These are phyloP conservation scores for Phallus indusiatus DNA, from an alignment of 768 basidiomycete species.

Conservation along the genomic window DNA sequence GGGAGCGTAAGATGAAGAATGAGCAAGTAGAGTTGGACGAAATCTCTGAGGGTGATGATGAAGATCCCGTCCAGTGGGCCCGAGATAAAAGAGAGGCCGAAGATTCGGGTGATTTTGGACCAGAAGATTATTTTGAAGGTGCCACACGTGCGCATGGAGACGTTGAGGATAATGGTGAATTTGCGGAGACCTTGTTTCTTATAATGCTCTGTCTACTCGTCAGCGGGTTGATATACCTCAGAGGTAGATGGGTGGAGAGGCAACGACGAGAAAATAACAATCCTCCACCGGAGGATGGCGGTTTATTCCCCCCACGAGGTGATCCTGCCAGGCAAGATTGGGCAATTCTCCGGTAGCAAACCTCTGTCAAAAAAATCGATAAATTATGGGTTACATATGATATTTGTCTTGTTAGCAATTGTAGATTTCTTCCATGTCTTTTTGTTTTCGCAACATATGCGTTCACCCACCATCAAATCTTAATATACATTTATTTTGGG, in stretches of 20 bases:
- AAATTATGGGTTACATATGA: too few species aligned
- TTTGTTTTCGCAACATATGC: too few species aligned
- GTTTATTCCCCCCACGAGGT: constrained; percentile 52
- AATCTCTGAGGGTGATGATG: constrained; percentile 34
- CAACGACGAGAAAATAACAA: constrained; percentile 46
- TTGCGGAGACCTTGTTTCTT: constrained; percentile 72
- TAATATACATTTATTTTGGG: too few species aligned
- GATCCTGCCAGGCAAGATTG: constrained; percentile 60
- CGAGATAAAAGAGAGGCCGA: constrained; percentile 63
- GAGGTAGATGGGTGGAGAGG: constrained; percentile 68
- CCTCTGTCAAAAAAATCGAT: not conserved
- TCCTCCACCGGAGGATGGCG: constrained; percentile 25
- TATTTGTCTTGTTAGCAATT: too few species aligned
- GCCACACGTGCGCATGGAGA: constrained; percentile 44
- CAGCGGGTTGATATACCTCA: constrained; percentile 66
- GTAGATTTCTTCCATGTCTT: too few species aligned
- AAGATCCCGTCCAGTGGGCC: constrained; percentile 77
- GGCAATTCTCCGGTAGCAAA: constrained; percentile 44
- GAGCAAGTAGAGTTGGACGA: constrained; percentile 8
- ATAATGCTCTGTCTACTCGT: constrained; percentile 64
- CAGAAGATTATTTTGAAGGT: constrained; percentile 77
- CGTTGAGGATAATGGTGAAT: constrained; percentile 59
- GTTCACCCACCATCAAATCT: too few species aligned
- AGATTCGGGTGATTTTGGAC: constrained; percentile 67
- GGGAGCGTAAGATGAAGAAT: constrained; percentile 10